Evolutionary conservation across 805 yeast species (phyloP), one percentile per base, ranked within the genome.

Genomic region (Hanseniaspora occidentalis): DNA sequence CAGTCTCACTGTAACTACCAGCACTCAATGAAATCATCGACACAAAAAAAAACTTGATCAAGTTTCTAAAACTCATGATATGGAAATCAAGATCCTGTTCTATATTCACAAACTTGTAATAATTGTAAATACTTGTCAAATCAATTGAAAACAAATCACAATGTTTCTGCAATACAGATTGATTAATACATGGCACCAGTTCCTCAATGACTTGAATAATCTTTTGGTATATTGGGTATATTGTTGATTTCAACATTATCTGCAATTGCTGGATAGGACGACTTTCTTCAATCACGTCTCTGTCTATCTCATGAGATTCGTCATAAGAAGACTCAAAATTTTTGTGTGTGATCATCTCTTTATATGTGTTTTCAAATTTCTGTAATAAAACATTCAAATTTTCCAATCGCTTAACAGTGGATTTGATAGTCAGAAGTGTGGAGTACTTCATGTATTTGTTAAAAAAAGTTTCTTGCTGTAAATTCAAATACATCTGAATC

Each of bases 61-160:
- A 29, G 17, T 29, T 29, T 6, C 33, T n/a, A 29, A 29, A 29
- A n/a, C 33, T n/a, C 10, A 10, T 29, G 18, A 29, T 16, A 10
- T 29, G 33, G 8, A n/a, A 29, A 29, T 29, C 33, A 10, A 29
- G 16, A 16, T 29, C 18, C 16, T 29, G 33, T 5, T 29, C 33
- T 4, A 29, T n/a, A 4, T n/a, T 29, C 13, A 29, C 33, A 29
- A 29, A 29, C 8, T 29, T 29, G 23, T 33, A 33, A 14, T 18
- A 33, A 33, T 18, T 33, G 24, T 33, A 19, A 3, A 33, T 33
- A 17, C 23, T 10, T 18, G 19, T n/a, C 23, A 33, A 33, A 1
- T 57, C 50, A 6, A 70, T 47, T 11, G 58, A 66, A 49, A 71
- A 71, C 3, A 71, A 58, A 22, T 59, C 68, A 45, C 69, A 62